A percentile compares a stretch with the other conserved stretches of the same genome.
These are phyloP conservation scores for Dictyostelium firmibasis DNA, from an alignment of 78 protist species.

Conservation along the genomic window DNA sequence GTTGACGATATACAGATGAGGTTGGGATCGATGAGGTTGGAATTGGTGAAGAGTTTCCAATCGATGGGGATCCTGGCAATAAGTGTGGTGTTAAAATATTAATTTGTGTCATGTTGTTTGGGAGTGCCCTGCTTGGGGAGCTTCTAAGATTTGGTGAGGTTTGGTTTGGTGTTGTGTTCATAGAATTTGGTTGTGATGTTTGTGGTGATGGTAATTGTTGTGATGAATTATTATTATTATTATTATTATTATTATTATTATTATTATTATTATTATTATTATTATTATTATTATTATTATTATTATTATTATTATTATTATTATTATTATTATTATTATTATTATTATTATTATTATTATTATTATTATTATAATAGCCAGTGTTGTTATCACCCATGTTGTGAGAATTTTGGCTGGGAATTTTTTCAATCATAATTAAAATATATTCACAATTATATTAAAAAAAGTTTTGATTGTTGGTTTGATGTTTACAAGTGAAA, in stretches of 20 bases:
- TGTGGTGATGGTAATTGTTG: not conserved
- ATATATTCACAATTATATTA: not conserved
- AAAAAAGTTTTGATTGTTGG: not conserved
- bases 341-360: no score
- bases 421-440: not conserved
- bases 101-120: not conserved
- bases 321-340: no score
- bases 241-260: not conserved
- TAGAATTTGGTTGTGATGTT: not conserved
- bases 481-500: not conserved
- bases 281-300: no score
- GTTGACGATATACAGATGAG: not conserved
- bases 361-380: not conserved
- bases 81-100: not conserved
- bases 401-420: not conserved
- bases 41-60: not conserved
- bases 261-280: no score
- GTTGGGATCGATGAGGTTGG: not conserved
- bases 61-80: not conserved
- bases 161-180: constrained; percentile 16
- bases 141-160: not conserved
- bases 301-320: no score
- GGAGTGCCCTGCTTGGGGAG: not conserved
- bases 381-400: not conserved
- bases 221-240: not conserved